Conservation (phyloP, 495 filamentous ascomycete species). For the Amphirosellinia nigrospora region DNA sequence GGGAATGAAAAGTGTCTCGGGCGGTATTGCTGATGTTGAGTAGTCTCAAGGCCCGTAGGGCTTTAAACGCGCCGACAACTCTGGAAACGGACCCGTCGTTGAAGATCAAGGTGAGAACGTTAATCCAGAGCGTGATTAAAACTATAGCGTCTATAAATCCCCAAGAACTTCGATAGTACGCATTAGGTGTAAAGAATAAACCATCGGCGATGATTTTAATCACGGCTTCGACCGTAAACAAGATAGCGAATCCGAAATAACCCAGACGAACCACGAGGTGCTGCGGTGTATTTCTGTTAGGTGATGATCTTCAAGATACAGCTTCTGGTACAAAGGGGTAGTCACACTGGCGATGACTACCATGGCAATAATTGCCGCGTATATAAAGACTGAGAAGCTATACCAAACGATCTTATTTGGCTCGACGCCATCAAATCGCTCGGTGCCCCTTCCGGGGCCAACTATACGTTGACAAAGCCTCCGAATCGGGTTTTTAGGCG, state of each 20-base stretch:
- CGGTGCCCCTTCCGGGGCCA: slow-evolving; percentile 84
- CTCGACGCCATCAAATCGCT: slow-evolving; percentile 83
- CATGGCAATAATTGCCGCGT: slow-evolving; percentile 94
- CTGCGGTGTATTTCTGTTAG: slow-evolving; percentile 48
- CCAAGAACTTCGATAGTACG: slow-evolving; percentile 96
- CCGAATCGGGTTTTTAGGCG: slow-evolving; percentile 74
- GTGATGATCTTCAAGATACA: slow-evolving; percentile 68
- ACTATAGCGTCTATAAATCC: slow-evolving; percentile 95
- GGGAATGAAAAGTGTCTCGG: slow-evolving; percentile 93
- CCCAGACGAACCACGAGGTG: slow-evolving; percentile 91
- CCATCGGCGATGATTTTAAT: slow-evolving; percentile 98
- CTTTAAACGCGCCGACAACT: slow-evolving; percentile 96
- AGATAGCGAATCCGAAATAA: slow-evolving; percentile 83
- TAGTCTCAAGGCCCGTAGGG: slow-evolving; percentile 87
- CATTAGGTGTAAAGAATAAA: slow-evolving; percentile 96
- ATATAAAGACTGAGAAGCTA: slow-evolving; percentile 89
- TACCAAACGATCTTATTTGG: slow-evolving; percentile 92
- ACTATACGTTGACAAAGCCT: slow-evolving; percentile 88
- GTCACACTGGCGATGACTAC: slow-evolving; percentile 93
- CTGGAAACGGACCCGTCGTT: slow-evolving; percentile 82
- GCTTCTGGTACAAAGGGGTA: slow-evolving; percentile 89
- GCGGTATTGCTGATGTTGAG: slow-evolving; percentile 97
- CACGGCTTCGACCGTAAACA: slow-evolving; percentile 86
- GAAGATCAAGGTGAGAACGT: slow-evolving; percentile 80
- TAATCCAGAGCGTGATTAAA: slow-evolving; percentile 93